Base-by-base conservation (phyloP, 148 eudicot genomes). In the Fallopia convolvulus region DNA sequence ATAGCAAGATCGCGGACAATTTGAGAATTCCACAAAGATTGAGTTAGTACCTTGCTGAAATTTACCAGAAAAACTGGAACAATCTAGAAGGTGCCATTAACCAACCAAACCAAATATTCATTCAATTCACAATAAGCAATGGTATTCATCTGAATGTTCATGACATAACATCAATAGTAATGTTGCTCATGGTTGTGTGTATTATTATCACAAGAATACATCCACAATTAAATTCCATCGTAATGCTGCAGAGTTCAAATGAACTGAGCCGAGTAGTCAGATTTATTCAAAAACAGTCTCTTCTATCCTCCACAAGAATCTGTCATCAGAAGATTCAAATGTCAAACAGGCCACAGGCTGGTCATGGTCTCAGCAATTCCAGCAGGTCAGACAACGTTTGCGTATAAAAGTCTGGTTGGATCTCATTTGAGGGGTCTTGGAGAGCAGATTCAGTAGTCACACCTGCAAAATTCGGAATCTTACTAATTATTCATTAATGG, bases 321-420 rank as follows among this genome's bases (percentile, higher is more conserved):
- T 14, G 3, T 66, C 72, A 66, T 66, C 42, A 66, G 72, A 66
- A 66, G 44, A 66, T 36, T 66, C 42, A 66, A 36, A 66, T 33
- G 72, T 4, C 8, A 36, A 66, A 66, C 4, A 36, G 8, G 42
- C 72, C 44, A 66, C 41, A 15, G 33, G n/a, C 72, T 74, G 77
- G 55, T 81, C 50, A 82, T 56, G 81, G 72, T 60, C 83, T 82
- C 77, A 84, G 76, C 8, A 86, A 81, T 30, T 85, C 74, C 40
- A 90, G 78, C 65, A 93, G 70, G 82, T 90, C 97, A 5, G 97
- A 82, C 79, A 93, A 76, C 79, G 77, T 82, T 87, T 79, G 79
- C 9, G 91, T 87, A 82, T 84, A 92, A 77, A 78, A 88, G 58
- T 94, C 96, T 63, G 99, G 99, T 66, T 80, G 83, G 75, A 89